Evolutionary conservation across 352 stramenopile species (phyloP), one percentile per base, ranked within the genome.

Genomic region (Globisporangium recalcitrans): DNA sequence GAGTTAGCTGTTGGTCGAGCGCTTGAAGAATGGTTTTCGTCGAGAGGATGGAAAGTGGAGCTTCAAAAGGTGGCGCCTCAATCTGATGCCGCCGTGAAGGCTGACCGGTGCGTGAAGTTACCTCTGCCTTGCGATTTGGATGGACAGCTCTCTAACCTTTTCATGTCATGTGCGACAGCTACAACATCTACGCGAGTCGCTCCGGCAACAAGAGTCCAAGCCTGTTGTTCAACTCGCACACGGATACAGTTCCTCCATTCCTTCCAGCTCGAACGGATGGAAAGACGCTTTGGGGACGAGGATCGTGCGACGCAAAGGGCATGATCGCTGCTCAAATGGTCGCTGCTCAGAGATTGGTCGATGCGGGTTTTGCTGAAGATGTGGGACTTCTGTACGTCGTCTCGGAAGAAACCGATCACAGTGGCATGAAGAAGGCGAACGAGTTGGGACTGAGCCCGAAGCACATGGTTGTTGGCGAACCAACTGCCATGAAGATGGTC

Each of bases 371-470:
- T 62, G 75, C 67, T 9, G 64, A 85, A 3, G 84, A 93, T 32
- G 77, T 94, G 22, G 81, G 79, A 1, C 60, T 94, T 58, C 67
- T 95, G 14, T 95, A 91, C 65, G 86, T 95, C 14, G 86, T 95
- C 8, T 95, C 86, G 3, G 86, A 95, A 63, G 86, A 95, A 68
- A 95, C 86, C 0, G 86, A 95, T 46, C 86, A 95, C 70, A 94
- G 85, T 57, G 84, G 86, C 13, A 95, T 95, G 84, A 90, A 93
- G 65, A 90, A 91, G 60, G 82, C 83, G 3, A 95, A 95, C 65
- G 84, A 91, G 55, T 63, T 95, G 53, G 71, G 77, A 4, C 54
- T 95, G 19, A 77, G 74, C 0, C 84, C 86, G n/a, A 53, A 70
- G 22, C 85, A 92, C 59, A 75, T 94, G 71, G 65, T 94, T 42